phyloP scores from a whole-genome alignment of 2,329 filamentous ascomycete species.

The Claviceps africana region DNA sequence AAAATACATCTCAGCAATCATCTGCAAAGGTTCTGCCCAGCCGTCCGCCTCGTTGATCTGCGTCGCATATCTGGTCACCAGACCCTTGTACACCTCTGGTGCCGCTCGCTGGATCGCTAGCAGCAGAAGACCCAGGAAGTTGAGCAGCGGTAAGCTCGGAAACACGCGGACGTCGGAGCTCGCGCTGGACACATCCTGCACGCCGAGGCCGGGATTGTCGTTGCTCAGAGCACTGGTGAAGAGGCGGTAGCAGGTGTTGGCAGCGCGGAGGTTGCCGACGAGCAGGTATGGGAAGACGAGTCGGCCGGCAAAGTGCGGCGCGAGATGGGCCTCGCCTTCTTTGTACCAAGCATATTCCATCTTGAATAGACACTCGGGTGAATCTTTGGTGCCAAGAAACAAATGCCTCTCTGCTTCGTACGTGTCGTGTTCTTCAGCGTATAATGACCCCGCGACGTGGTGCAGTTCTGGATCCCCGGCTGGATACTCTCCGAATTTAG shows the following conservation, averaged over 20 bases:
- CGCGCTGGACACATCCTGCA: slow-evolving; percentile 67
- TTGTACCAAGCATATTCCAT: slow-evolving; percentile 93
- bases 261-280: slow-evolving; percentile 77
- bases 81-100: slow-evolving; percentile 65
- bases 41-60: slow-evolving; percentile 63
- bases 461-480: slow-evolving; percentile 90
- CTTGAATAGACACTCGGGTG: slow-evolving; percentile 61
- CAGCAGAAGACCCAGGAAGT: slow-evolving; percentile 78
- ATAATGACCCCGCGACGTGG: slow-evolving; percentile 76
- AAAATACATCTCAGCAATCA: slow-evolving; percentile 95
- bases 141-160: slow-evolving; percentile 82
- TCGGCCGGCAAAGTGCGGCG: slow-evolving; percentile 72
- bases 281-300: slow-evolving; percentile 85
- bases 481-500: slow-evolving; percentile 72
- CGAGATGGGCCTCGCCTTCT: slow-evolving; percentile 75
- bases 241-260: slow-evolving; percentile 66
- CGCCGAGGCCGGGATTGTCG: slow-evolving; percentile 41
- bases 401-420: slow-evolving; percentile 92
- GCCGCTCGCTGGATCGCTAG: slow-evolving; percentile 68
- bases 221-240: slow-evolving; percentile 28
- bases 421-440: slow-evolving; percentile 81
- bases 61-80: slow-evolving; percentile 66
- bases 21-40: slow-evolving; percentile 73
- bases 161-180: slow-evolving; percentile 68
- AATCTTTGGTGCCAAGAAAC: slow-evolving; percentile 77